Percentiles rank a stretch among this genome's conserved stretches.
Evolutionary conservation across 2,329 filamentous ascomycete species (phyloP).

Genomic region (Fusarium sp.): DNA sequence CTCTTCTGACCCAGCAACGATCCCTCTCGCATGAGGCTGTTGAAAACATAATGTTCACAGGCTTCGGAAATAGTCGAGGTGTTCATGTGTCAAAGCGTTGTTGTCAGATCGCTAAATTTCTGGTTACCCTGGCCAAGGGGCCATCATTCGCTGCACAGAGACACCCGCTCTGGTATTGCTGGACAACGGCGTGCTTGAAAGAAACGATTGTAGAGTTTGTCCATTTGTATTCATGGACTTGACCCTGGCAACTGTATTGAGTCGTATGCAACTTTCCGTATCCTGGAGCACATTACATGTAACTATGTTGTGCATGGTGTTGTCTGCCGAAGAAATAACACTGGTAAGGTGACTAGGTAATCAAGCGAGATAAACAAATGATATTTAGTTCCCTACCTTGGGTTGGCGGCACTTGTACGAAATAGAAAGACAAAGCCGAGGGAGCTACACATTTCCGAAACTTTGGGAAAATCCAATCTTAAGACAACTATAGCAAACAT

Average conservation of each 20-base stretch:
- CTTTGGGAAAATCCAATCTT: neutral
- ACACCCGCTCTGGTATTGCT: neutral
- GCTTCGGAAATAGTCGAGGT: neutral
- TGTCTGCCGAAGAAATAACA: neutral
- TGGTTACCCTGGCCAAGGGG: neutral
- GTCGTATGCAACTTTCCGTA: neutral
- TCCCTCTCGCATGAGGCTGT: neutral
- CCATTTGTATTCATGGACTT: neutral
- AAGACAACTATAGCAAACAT: constrained; percentile 1
- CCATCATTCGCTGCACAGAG: neutral
- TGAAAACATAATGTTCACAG: neutral
- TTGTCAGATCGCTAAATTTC: neutral
- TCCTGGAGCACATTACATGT: neutral
- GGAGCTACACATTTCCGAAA: neutral
- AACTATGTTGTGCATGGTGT: neutral
- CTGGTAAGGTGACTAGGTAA: neutral
- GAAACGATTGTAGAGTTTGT: neutral
- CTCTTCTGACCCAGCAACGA: constrained; percentile 3
- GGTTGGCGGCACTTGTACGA: neutral
- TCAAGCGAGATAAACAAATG: neutral
- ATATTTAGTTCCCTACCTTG: neutral
- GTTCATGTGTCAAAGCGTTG: neutral
- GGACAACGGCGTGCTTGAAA: neutral
- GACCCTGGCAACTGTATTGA: neutral
- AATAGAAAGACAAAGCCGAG: neutral